phyloP scores from a whole-genome alignment of 352 stramenopile species.

The Thraustochytrium striatum region DNA sequence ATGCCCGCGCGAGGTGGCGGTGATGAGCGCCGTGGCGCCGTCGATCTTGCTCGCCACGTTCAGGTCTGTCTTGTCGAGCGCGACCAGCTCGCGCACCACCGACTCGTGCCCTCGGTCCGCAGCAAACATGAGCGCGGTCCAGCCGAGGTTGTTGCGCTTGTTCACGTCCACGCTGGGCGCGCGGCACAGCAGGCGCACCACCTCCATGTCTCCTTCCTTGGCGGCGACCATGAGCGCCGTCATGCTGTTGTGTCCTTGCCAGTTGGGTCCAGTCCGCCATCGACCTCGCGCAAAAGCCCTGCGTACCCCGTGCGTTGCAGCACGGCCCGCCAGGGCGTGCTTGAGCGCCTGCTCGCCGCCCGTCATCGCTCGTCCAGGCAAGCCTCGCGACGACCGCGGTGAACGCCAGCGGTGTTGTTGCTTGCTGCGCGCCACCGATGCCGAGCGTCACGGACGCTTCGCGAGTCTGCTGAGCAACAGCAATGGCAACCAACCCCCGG shows the following conservation, averaged over 20 bases:
- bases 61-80: not conserved
- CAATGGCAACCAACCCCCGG: no score
- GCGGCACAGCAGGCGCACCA: not conserved
- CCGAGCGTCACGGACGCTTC: no score
- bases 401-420: no score
- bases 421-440: no score
- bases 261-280: no score
- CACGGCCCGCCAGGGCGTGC: no score
- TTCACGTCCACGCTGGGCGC: not conserved
- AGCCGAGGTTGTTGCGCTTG: conserved; percentile 13
- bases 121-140: conserved; percentile 42
- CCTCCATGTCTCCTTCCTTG: not conserved
- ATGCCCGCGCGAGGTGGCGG: conserved; percentile 16
- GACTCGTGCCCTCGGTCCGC: not conserved
- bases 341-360: no score
- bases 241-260: not conserved
- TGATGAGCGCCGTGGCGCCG: conserved; percentile 1
- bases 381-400: no score
- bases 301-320: no score
- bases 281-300: no score
- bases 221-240: conserved; percentile 1
- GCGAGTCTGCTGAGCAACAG: no score
- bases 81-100: not conserved
- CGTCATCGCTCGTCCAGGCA: no score
- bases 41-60: not conserved